These are phyloP conservation scores for Cucurbitaria berberidis DNA, from an alignment of 2,329 filamentous ascomycete species.

Conservation along the genomic window DNA sequence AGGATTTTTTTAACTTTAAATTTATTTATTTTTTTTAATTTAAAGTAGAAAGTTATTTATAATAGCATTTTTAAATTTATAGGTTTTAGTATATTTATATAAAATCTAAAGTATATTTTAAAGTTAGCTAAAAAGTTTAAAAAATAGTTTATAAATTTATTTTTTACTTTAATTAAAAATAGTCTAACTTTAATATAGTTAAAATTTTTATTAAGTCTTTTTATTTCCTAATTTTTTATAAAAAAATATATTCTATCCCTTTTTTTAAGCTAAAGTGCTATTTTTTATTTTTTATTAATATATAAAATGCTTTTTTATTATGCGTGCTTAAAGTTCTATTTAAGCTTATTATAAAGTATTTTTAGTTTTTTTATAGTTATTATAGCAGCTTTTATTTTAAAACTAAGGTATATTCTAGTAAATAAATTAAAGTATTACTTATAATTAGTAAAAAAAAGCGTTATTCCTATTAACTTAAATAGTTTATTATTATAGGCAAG, in stretches of 20 bases:
- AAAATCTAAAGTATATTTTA: neutral
- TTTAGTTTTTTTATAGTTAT: neutral
- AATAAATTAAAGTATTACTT: slow-evolving; percentile 14
- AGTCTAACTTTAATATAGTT: slow-evolving; percentile 7
- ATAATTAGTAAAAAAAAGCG: slow-evolving; percentile 4
- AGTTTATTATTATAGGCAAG: slow-evolving; percentile 10
- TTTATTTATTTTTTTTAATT: neutral
- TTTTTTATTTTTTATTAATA: slow-evolving; percentile 21
- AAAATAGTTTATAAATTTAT: slow-evolving; percentile 3
- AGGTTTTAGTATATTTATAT: slow-evolving; percentile 6
- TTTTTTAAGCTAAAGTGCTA: slow-evolving; percentile 12
- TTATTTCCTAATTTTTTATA: slow-evolving; percentile 8
- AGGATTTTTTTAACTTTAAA: neutral
- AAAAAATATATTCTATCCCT: slow-evolving; percentile 12
- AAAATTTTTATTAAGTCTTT: slow-evolving; percentile 6
- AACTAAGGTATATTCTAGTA: no score
- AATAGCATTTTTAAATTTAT: slow-evolving; percentile 1
- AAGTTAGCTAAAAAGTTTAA: neutral
- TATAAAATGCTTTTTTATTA: no score
- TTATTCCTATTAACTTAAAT: slow-evolving; percentile 4
- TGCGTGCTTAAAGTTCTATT: no score
- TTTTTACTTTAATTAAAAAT: slow-evolving; percentile 4
- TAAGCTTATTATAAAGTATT: slow-evolving; percentile 5
- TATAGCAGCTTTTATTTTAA: slow-evolving; percentile 6
- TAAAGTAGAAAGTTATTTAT: slow-evolving; percentile 5